Percentiles rank a stretch among this genome's conserved stretches.
phyloP scores from a whole-genome alignment of 148 eudicot genomes.

The Rhododendron mucronatum region DNA sequence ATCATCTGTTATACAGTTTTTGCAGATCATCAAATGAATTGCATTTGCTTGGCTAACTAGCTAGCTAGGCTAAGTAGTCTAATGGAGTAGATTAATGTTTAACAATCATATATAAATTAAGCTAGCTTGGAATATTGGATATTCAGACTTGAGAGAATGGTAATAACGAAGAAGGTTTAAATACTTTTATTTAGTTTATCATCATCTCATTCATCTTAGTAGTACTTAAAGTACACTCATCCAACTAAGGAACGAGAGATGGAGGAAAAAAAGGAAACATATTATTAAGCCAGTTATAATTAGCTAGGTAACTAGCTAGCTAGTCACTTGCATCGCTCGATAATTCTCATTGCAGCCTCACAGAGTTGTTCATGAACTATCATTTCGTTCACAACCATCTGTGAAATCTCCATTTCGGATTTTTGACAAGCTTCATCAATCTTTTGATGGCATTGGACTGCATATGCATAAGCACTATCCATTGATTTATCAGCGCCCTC shows the following conservation, averaged over 20 bases:
- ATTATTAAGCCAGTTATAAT: not conserved
- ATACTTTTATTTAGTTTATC: not conserved
- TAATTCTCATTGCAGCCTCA: not conserved
- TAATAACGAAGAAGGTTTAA: not conserved
- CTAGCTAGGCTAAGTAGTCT: too few relatives aligned
- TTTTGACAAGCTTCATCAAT: not conserved
- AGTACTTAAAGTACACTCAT: not conserved
- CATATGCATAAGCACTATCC: not conserved
- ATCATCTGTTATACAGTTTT: too few relatives aligned
- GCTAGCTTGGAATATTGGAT: too few relatives aligned
- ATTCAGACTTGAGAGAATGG: not conserved
- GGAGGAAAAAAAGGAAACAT: not conserved
- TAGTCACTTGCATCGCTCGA: not conserved
- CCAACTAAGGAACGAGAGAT: not conserved
- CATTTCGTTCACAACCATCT: not conserved
- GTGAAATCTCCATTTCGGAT: not conserved
- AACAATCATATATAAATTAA: too few relatives aligned
- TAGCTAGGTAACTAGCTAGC: not conserved
- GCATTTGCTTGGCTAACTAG: too few relatives aligned
- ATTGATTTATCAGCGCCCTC: not conserved
- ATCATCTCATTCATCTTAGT: not conserved
- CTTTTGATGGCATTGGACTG: not conserved
- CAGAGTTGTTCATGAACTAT: not conserved
- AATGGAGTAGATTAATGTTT: too few relatives aligned
- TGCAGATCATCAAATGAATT: too few relatives aligned